Percentiles rank a stretch among this genome's conserved stretches.
These are phyloP conservation scores for Tremella yokohamensis DNA, from an alignment of 768 basidiomycete species.

Conservation along the genomic window DNA sequence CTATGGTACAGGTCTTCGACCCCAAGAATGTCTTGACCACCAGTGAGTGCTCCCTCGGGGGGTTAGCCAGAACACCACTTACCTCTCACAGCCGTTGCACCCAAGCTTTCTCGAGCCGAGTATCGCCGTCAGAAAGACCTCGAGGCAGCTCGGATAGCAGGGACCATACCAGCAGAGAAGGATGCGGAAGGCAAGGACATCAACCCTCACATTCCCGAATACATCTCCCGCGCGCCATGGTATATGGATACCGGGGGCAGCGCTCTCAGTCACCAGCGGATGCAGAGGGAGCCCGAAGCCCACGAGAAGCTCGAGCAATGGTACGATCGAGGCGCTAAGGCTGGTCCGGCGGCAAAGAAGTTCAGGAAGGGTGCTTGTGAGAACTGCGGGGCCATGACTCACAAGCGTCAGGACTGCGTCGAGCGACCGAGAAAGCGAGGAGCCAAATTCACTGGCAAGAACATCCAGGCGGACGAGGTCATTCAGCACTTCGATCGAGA, in stretches of 20 bases:
- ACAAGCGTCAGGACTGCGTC: conserved; percentile 84
- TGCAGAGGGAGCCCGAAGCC: conserved; percentile 61
- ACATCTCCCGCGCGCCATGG: conserved; percentile 98
- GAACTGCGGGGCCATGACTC: conserved; percentile 96
- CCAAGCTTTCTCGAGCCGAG: conserved; percentile 90
- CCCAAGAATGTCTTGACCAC: conserved; percentile 5
- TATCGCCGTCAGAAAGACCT: conserved; percentile 93
- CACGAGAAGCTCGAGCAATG: conserved; percentile 75
- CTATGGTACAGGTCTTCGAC: conserved; percentile 4
- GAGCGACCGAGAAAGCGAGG: conserved; percentile 95
- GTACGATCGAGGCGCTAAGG: conserved; percentile 72
- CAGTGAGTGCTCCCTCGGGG: not conserved
- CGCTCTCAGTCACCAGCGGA: conserved; percentile 89
- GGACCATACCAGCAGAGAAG: conserved; percentile 91
- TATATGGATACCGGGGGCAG: conserved; percentile 93
- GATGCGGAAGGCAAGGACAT: conserved; percentile 94
- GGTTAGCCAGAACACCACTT: not conserved
- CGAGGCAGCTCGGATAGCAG: conserved; percentile 96
- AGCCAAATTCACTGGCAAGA: conserved; percentile 82
- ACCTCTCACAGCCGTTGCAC: conserved; percentile 40
- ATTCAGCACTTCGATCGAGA: conserved; percentile 67
- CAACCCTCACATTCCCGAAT: conserved; percentile 99
- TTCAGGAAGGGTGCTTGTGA: conserved; percentile 98
- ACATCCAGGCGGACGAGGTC: conserved; percentile 88
- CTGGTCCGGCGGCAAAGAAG: conserved; percentile 88